Percentiles rank a stretch among this genome's conserved stretches.
These are phyloP conservation scores for Hemileccinum hortonii DNA, from an alignment of 1,284 basidiomycete genomes.

Conservation along the genomic window DNA sequence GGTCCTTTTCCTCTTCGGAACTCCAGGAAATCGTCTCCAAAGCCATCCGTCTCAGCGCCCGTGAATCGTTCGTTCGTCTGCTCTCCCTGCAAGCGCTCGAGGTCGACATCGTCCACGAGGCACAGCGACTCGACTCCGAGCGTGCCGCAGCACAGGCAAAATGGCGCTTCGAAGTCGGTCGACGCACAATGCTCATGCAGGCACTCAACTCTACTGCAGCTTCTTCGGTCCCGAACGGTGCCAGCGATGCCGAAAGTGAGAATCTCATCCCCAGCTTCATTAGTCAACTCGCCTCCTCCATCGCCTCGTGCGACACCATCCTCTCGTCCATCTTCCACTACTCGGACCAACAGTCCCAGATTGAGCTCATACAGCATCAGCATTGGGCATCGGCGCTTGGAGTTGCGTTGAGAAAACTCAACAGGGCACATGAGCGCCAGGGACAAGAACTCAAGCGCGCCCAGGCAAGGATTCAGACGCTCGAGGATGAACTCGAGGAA, in stretches of 20 bases:
- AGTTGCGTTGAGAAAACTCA: constrained; percentile 74
- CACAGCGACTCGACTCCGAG: constrained; percentile 52
- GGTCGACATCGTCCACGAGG: constrained; percentile 54
- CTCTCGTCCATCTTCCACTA: constrained; percentile 56
- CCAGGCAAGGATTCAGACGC: constrained; percentile 46
- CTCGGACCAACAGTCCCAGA: constrained; percentile 62
- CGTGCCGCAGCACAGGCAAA: constrained; percentile 55
- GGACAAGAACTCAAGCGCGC: constrained; percentile 53
- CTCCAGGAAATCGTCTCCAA: constrained; percentile 72
- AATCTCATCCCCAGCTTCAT: constrained; percentile 43
- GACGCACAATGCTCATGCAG: constrained; percentile 70
- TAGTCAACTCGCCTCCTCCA: constrained; percentile 57
- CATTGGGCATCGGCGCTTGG: constrained; percentile 73
- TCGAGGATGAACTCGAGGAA: constrained; percentile 73
- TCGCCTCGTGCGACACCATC: constrained; percentile 57
- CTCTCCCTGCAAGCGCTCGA: constrained; percentile 62
- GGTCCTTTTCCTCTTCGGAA: constrained; percentile 68
- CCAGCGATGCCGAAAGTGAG: constrained; percentile 6
- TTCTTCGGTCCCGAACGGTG: constrained; percentile 9
- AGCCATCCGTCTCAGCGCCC: constrained; percentile 68
- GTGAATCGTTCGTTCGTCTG: constrained; percentile 70
- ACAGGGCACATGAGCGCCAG: constrained; percentile 66
- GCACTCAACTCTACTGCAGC: constrained; percentile 48
- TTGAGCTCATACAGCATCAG: constrained; percentile 55
- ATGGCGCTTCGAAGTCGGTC: constrained; percentile 67